Conservation (phyloP, 257 asterid genomes). For the Lavandula angustifolia region DNA sequence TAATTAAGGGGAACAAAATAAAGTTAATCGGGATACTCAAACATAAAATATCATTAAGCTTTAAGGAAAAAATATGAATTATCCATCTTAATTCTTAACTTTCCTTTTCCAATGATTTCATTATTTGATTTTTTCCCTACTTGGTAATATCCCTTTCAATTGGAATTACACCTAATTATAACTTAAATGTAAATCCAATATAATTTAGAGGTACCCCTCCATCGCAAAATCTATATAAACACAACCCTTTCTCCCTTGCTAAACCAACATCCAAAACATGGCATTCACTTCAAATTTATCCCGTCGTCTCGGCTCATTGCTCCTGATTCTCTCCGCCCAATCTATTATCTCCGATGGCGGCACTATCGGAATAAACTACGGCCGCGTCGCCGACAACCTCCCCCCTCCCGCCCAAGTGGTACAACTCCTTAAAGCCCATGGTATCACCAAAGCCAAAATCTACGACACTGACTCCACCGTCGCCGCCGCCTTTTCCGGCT, state of each 20-base stretch:
- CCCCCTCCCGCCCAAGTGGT: conserved; percentile 59
- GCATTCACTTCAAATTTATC: background rate
- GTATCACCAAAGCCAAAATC: conserved; percentile 55
- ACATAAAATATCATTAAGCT: background rate
- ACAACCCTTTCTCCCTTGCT: background rate
- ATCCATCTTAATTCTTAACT: no score
- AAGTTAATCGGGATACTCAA: conserved; percentile 22
- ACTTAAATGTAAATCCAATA: background rate
- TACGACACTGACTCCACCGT: conserved; percentile 71
- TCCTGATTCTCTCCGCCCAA: conserved; percentile 17
- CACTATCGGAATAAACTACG: conserved; percentile 68
- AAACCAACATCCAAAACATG: conserved; percentile 15
- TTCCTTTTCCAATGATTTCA: no score
- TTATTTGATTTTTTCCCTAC: no score
- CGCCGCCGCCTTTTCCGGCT: conserved; percentile 64
- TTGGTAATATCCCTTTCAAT: no score
- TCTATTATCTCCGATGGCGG: conserved; percentile 41
- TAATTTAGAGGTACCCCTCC: background rate
- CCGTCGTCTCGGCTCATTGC: conserved; percentile 11
- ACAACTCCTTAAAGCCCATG: conserved; percentile 59
- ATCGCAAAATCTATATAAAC: conserved; percentile 2
- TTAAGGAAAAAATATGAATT: background rate
- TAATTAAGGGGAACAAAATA: background rate
- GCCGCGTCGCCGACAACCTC: conserved; percentile 43
- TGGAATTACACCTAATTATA: no score